A percentile compares a stretch with the other conserved stretches of the same genome.
Evolutionary conservation across 202 grass and related monocot genomes (phyloP).

Genomic region (Elaeis oleifera): DNA sequence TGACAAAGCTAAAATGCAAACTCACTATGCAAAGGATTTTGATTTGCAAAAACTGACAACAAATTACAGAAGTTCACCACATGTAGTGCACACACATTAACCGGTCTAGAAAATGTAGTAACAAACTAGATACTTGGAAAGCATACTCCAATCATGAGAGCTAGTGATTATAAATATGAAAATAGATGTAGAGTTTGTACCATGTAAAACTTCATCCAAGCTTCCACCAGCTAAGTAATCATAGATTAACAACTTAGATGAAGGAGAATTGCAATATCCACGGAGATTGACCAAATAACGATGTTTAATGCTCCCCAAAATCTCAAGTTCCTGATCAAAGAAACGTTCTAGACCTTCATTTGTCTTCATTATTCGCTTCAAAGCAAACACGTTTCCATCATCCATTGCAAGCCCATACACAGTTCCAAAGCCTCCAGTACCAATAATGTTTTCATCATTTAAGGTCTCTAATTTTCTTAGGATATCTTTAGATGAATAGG

Average conservation of each 20-base stretch:
- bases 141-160: no score
- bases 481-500: constrained; percentile 99
- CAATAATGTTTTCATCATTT: constrained; percentile 80
- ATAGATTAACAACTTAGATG: constrained; percentile 89
- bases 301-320: constrained; percentile 97
- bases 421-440: constrained; percentile 86
- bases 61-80: no score
- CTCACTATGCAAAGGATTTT: no score
- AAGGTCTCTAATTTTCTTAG: constrained; percentile 80
- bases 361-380: constrained; percentile 98
- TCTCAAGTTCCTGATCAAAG: constrained; percentile 98
- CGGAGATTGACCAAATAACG: constrained; percentile 95
- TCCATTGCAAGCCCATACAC: constrained; percentile 98
- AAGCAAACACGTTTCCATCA: constrained; percentile 83
- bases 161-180: no score
- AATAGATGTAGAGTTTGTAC: constrained; percentile 25
- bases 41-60: no score
- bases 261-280: constrained; percentile 94
- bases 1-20: no score
- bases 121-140: no score
- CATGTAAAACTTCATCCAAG: constrained; percentile 92
- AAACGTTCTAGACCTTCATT: constrained; percentile 81
- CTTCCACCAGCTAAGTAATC: constrained; percentile 93
- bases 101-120: no score
- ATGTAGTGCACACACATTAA: no score